These are phyloP conservation scores for Neoarthrinium moseri DNA, from an alignment of 2,329 filamentous ascomycete genomes.

Conservation along the genomic window DNA sequence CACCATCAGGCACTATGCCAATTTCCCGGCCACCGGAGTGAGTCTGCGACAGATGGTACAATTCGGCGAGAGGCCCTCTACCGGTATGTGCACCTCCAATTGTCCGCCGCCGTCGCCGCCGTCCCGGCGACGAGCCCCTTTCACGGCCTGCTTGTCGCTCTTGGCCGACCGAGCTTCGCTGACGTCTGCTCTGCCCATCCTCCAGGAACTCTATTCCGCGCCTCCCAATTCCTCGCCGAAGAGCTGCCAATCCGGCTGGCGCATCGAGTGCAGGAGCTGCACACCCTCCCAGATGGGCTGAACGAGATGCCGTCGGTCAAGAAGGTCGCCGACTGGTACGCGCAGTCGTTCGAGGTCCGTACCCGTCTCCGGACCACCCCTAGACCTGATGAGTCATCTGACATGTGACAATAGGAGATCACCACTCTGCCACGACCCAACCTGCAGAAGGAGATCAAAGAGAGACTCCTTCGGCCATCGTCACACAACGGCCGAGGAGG, in stretches of 20 bases:
- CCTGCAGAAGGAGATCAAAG: constrained; percentile 72
- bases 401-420: constrained; percentile 68
- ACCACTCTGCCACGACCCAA: constrained; percentile 78
- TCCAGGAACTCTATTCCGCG: constrained; percentile 89
- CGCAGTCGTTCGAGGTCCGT: constrained; percentile 95
- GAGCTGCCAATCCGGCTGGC: constrained; percentile 95
- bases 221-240: constrained; percentile 96
- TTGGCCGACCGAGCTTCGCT: too few relatives aligned
- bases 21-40: constrained; percentile 93
- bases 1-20: constrained; percentile 95
- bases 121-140: too few relatives aligned
- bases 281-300: constrained; percentile 88
- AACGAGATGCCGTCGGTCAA: constrained; percentile 98
- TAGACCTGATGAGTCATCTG: constrained; percentile 24
- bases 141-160: too few relatives aligned
- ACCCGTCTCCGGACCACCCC: background rate
- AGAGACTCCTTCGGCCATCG: constrained; percentile 71
- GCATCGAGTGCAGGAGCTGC: constrained; percentile 92
- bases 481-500: constrained; percentile 55
- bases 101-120: too few relatives aligned
- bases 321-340: constrained; percentile 97
- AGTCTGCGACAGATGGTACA: constrained; percentile 99
- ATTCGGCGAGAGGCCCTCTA: constrained; percentile 91
- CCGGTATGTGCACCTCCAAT: constrained; percentile 72
- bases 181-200: too few relatives aligned